These are phyloP conservation scores for Papiliotrema terrestris DNA, from an alignment of 1,284 basidiomycete genomes.

Conservation along the genomic window DNA sequence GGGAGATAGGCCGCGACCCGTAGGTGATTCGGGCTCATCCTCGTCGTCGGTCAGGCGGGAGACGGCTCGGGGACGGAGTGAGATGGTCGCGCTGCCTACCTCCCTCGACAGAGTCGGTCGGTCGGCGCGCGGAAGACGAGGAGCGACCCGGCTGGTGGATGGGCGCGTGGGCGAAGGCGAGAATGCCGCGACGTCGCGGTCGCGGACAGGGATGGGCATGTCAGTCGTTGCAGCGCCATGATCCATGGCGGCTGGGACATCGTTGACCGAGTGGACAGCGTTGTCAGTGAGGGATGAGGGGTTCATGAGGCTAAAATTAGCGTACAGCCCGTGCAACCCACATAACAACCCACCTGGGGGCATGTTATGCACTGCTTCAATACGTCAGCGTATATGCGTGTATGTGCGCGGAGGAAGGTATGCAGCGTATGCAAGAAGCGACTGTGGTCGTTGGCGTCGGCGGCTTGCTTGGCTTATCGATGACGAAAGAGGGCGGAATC, in stretches of 20 bases:
- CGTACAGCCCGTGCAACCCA: no score
- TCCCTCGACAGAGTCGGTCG: conserved; percentile 15
- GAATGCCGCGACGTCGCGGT: no score
- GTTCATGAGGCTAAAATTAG: not conserved
- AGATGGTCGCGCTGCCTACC: conserved; percentile 34
- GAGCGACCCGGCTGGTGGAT: not conserved
- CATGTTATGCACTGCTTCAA: no score
- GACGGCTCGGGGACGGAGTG: conserved; percentile 27
- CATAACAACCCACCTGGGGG: no score
- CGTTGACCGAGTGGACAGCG: not conserved
- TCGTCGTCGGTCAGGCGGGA: conserved; percentile 18
- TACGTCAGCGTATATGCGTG: no score
- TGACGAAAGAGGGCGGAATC: not conserved
- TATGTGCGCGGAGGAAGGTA: no score
- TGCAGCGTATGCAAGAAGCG: not conserved
- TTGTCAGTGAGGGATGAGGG: not conserved
- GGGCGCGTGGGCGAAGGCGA: no score
- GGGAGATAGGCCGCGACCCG: not conserved
- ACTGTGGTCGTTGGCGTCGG: not conserved
- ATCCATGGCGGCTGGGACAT: not conserved
- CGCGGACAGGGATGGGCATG: no score
- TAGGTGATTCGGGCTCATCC: not conserved
- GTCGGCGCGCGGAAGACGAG: not conserved
- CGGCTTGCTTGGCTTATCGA: not conserved
- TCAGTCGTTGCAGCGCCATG: no score